A percentile compares a stretch with the other conserved stretches of the same genome.
These are phyloP conservation scores for Penicillium sp. DNA, from an alignment of 2,329 filamentous ascomycete species.

Conservation along the genomic window DNA sequence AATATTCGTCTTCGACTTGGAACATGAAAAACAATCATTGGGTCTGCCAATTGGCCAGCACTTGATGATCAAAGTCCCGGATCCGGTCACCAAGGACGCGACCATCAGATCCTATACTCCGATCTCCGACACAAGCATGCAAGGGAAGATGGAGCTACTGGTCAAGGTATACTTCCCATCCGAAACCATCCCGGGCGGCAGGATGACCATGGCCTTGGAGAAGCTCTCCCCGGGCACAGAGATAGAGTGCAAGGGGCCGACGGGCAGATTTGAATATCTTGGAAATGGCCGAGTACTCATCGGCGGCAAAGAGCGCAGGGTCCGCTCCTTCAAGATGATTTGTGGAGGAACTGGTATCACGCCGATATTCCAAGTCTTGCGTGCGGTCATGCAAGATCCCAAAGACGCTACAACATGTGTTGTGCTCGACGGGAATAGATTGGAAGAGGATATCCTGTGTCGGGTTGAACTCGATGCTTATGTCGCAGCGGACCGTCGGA, in stretches of 20 bases:
- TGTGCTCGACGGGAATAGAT: slow-evolving; percentile 72
- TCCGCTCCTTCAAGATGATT: slow-evolving; percentile 75
- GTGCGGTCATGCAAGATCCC: slow-evolving; percentile 63
- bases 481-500: slow-evolving; percentile 46
- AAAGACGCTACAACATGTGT: slow-evolving; percentile 63
- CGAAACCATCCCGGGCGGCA: slow-evolving; percentile 57
- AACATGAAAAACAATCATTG: slow-evolving; percentile 63
- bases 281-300: slow-evolving; percentile 61
- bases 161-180: slow-evolving; percentile 75
- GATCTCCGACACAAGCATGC: slow-evolving; percentile 58
- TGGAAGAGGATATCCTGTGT: slow-evolving; percentile 77
- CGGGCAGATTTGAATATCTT: slow-evolving; percentile 77
- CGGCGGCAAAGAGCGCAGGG: slow-evolving; percentile 50
- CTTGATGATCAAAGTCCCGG: slow-evolving; percentile 73
- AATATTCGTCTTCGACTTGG: slow-evolving; percentile 74
- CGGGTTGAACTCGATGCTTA: slow-evolving; percentile 65
- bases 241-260: slow-evolving; percentile 82
- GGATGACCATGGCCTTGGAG: slow-evolving; percentile 77
- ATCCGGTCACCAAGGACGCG: slow-evolving; percentile 62
- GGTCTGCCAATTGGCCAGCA: slow-evolving; percentile 83
- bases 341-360: slow-evolving; percentile 87
- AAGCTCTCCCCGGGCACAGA: slow-evolving; percentile 63
- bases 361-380: slow-evolving; percentile 79
- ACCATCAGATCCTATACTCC: slow-evolving; percentile 87
- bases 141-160: slow-evolving; percentile 66